Conservation (phyloP, 225 moss, liverwort and hornwort genomes). For the Antitrichia curtipendula region DNA sequence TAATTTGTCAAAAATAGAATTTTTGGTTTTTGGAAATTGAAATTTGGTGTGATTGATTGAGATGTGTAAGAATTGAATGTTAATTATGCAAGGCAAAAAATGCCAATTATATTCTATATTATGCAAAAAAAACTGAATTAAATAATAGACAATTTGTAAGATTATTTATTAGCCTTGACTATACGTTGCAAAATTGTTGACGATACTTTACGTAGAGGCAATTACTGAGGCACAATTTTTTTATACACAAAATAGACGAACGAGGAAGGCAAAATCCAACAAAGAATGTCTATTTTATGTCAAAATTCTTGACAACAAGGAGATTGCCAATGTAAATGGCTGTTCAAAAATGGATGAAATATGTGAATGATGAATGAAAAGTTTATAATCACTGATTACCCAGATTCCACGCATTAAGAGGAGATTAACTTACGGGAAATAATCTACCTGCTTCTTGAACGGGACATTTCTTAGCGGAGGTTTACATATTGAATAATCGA, state of each 20-base stretch:
- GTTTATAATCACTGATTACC: accelerated
- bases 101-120: no score
- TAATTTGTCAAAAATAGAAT: no score
- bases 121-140: no score
- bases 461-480: not conserved
- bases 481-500: no score
- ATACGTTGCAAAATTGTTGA: not conserved
- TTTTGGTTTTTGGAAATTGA: no score
- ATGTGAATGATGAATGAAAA: not conserved
- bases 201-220: accelerated
- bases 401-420: accelerated
- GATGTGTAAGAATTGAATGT: no score
- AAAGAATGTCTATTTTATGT: not conserved
- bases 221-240: accelerated
- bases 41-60: no score
- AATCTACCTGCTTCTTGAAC: accelerated
- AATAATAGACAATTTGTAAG: no score
- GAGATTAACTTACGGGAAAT: not conserved
- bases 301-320: accelerated
- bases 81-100: no score
- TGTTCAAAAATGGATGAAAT: not conserved
- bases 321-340: not conserved
- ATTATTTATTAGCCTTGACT: no score
- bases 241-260: accelerated
- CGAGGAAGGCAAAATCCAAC: accelerated